A percentile compares a stretch with the other conserved stretches of the same genome.
Evolutionary conservation across 2,329 filamentous ascomycete species (phyloP).

Genomic region (Tolypocladium amazonense): DNA sequence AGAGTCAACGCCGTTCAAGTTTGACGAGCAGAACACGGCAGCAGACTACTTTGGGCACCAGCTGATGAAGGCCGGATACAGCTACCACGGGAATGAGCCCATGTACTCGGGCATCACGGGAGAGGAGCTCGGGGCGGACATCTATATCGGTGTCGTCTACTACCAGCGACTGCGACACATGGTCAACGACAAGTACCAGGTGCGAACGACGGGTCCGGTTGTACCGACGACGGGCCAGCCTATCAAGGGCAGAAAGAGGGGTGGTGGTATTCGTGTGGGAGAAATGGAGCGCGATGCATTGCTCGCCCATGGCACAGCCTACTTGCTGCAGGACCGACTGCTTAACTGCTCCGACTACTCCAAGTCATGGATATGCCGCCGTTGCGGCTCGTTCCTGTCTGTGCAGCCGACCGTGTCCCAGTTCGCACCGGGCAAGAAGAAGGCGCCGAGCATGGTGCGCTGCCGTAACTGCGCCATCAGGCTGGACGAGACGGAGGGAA

Average conservation of each 20-base stretch:
- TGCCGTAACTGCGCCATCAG: conserved; percentile 67
- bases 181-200: conserved; percentile 99
- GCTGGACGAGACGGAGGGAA: conserved; percentile 46
- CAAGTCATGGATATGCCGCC: conserved; percentile 78
- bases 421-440: conserved; percentile 49
- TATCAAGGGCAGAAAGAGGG: conserved; percentile 92
- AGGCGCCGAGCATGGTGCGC: conserved; percentile 58
- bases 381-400: conserved; percentile 83
- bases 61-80: conserved; percentile 89
- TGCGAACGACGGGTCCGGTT: conserved; percentile 88
- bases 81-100: conserved; percentile 96
- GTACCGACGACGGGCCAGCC: conserved; percentile 88
- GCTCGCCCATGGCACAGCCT: conserved; percentile 89
- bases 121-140: conserved; percentile 85
- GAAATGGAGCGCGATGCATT: conserved; percentile 98
- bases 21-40: conserved; percentile 84
- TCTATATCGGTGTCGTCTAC: conserved; percentile 94
- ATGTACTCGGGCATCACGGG: conserved; percentile 98
- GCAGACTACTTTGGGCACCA: conserved; percentile 95
- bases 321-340: conserved; percentile 86
- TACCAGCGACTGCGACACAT: conserved; percentile 98
- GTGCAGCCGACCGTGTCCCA: conserved; percentile 69
- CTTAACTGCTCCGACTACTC: conserved; percentile 96
- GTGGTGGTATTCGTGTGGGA: conserved; percentile 96
- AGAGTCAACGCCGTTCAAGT: conserved; percentile 90